phyloP scores from a whole-genome alignment of 345 rosid species.

The Anacardium occidentale region DNA sequence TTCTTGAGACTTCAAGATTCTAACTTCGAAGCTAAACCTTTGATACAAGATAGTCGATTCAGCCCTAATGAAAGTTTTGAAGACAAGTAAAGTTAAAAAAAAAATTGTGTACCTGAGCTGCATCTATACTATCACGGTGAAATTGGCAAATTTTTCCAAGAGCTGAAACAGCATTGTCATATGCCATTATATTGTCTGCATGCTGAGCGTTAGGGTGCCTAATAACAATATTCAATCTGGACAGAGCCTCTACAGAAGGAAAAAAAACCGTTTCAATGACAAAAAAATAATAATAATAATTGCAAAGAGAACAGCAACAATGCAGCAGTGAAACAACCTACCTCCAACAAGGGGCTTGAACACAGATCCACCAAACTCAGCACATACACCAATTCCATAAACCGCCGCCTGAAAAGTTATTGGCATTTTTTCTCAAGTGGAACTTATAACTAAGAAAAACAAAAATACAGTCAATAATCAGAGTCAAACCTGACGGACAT shows the following conservation, averaged over 20 bases:
- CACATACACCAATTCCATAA: conserved; percentile 68
- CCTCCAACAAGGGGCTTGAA: conserved; percentile 69
- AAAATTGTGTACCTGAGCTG: conserved; percentile 48
- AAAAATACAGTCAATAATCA: conserved; percentile 5
- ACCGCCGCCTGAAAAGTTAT: conserved; percentile 58
- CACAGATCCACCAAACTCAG: conserved; percentile 64
- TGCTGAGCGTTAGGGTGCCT: conserved; percentile 54
- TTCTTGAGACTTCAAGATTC: background rate
- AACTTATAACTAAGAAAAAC: conserved; percentile 3
- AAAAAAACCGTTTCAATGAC: background rate
- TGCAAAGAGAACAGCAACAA: background rate
- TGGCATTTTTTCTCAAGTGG: background rate
- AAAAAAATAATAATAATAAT: background rate
- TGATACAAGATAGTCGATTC: background rate
- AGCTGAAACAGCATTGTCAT: conserved; percentile 80
- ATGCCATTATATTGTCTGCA: conserved; percentile 60
- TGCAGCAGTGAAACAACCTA: conserved; percentile 14
- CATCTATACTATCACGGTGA: conserved; percentile 57
- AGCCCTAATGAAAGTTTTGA: background rate
- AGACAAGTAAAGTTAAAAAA: background rate
- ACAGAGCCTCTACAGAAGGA: conserved; percentile 52
- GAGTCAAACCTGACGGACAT: conserved; percentile 60
- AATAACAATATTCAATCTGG: conserved; percentile 53
- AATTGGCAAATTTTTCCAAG: conserved; percentile 71
- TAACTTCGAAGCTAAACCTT: background rate